Conservation (phyloP, 306 rosid genomes). For the Begonia peltatifolia region DNA sequence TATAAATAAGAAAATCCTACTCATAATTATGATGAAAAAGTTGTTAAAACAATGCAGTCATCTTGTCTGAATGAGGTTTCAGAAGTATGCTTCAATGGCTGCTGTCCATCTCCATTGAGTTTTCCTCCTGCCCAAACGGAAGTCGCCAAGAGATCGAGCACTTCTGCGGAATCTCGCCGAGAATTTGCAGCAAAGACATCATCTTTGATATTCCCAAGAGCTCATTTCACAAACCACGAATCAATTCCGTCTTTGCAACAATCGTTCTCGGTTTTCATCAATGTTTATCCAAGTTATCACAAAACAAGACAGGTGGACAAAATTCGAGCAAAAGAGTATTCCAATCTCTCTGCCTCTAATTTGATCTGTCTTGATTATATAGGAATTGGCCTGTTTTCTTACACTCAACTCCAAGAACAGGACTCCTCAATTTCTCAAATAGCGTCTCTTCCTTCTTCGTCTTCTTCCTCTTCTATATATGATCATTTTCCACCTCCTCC, state of each 20-base stretch:
- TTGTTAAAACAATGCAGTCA: constrained; percentile 23
- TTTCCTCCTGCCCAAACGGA: constrained; percentile 15
- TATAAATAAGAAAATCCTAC: no score
- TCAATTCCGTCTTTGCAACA: constrained; percentile 59
- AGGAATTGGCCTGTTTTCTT: constrained; percentile 84
- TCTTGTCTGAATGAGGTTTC: constrained; percentile 34
- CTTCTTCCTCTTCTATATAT: constrained; percentile 1
- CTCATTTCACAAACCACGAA: constrained; percentile 76
- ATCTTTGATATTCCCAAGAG: constrained; percentile 56
- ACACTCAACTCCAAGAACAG: constrained; percentile 41
- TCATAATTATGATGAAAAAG: no score
- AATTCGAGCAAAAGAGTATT: constrained; percentile 53
- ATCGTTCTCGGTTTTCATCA: constrained; percentile 45
- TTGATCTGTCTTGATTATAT: constrained; percentile 76
- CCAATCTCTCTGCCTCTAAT: constrained; percentile 41
- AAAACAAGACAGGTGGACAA: constrained; percentile 50
- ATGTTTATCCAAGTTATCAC: constrained; percentile 46
- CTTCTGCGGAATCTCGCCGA: constrained; percentile 46
- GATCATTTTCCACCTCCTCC: no score
- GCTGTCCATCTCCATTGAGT: constrained; percentile 47
- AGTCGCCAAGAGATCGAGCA: constrained; percentile 26
- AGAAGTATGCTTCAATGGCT: constrained; percentile 31
- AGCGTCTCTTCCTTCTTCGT: constrained; percentile 10
- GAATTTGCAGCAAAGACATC: constrained; percentile 41
- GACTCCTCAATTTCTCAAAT: constrained; percentile 3